Percentiles rank a stretch among this genome's conserved stretches.
phyloP scores from a whole-genome alignment of 139 green algal species.

The Chlamydomonas incerta region DNA sequence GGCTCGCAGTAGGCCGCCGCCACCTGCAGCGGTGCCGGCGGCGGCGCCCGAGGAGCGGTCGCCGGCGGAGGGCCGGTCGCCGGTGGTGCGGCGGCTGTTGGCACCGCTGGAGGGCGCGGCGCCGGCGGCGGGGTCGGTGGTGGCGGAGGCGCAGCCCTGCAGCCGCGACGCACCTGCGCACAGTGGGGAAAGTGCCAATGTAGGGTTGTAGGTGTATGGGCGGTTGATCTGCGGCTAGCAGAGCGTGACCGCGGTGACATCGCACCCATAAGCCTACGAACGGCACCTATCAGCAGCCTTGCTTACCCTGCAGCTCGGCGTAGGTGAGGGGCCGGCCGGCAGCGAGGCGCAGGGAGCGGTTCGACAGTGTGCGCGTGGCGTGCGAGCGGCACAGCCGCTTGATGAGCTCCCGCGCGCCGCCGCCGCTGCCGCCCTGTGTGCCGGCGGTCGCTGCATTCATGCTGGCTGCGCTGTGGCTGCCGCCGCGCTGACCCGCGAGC shows the following conservation, averaged over 20 bases:
- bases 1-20: no score
- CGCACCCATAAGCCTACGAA: no score
- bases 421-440: background rate
- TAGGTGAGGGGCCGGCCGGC: constrained; percentile 16
- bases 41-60: no score
- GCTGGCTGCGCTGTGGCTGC: no score
- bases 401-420: background rate
- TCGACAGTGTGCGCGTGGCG: background rate
- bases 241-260: no score
- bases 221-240: no score
- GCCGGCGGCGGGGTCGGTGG: background rate
- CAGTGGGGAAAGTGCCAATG: no score
- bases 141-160: background rate
- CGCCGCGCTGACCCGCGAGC: no score
- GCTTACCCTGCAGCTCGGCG: constrained; percentile 24
- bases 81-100: background rate
- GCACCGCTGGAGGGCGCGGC: background rate
- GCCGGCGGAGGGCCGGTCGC: no score
- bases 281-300: no score
- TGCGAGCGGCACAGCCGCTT: constrained; percentile 14
- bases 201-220: no score
- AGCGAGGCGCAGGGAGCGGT: background rate
- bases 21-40: no score
- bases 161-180: background rate
- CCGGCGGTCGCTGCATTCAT: background rate